Conservation (phyloP, 2,329 filamentous ascomycete species). For the Ophiosphaerella narmari region DNA sequence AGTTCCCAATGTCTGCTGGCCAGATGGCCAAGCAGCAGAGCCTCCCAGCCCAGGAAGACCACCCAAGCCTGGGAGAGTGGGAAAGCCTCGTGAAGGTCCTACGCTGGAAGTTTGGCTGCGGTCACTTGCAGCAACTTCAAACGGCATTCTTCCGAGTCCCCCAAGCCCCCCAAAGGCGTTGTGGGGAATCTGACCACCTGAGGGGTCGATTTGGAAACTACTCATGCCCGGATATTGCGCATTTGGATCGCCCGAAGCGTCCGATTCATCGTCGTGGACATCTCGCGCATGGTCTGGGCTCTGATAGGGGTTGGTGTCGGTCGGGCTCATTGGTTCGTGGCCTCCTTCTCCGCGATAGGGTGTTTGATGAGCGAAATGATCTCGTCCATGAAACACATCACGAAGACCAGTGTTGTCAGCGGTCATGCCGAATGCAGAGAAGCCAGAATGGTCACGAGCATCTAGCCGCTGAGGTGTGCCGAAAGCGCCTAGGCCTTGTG, state of each 20-base stretch:
- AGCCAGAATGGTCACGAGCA: constrained; percentile 62
- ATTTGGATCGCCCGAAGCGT: constrained; percentile 59
- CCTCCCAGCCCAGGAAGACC: constrained; percentile 63
- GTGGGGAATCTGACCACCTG: constrained; percentile 48
- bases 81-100: constrained; percentile 73
- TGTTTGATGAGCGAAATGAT: constrained; percentile 62
- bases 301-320: constrained; percentile 94
- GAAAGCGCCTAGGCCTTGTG: constrained; percentile 51
- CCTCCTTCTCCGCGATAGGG: constrained; percentile 51
- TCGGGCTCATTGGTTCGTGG: constrained; percentile 83
- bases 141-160: constrained; percentile 53
- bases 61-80: constrained; percentile 63
- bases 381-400: constrained; percentile 61
- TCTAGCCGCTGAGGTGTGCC: constrained; percentile 52
- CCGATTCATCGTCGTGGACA: constrained; percentile 65
- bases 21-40: constrained; percentile 65
- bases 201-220: constrained; percentile 57
- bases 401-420: constrained; percentile 61
- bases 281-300: constrained; percentile 79
- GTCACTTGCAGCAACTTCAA: constrained; percentile 73
- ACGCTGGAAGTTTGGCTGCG: constrained; percentile 92
- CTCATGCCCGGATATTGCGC: constrained; percentile 57
- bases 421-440: constrained; percentile 65
- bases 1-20: constrained; percentile 75
- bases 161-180: constrained; percentile 61